phyloP scores from a whole-genome alignment of 2,329 filamentous ascomycete species.

The Epichloe elymi region DNA sequence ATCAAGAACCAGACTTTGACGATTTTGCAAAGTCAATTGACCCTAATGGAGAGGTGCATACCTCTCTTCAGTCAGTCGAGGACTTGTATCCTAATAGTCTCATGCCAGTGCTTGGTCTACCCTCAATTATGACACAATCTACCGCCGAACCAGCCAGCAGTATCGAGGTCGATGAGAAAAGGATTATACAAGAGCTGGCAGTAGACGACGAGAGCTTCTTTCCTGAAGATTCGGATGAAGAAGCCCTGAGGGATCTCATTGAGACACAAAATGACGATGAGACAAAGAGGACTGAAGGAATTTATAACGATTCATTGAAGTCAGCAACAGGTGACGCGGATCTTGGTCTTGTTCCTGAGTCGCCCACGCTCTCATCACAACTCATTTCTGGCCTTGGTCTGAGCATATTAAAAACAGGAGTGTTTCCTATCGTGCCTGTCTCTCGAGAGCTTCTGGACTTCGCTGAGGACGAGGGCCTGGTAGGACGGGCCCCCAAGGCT shows the following conservation, averaged over 20 bases:
- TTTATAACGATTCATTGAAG: not conserved
- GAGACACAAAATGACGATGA: slow-evolving; percentile 1
- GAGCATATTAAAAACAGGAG: slow-evolving; percentile 28
- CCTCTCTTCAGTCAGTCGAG: slow-evolving; percentile 69
- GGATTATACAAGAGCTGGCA: slow-evolving; percentile 33
- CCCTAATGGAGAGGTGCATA: slow-evolving; percentile 51
- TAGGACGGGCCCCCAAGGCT: slow-evolving; percentile 11
- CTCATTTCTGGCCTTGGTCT: slow-evolving; percentile 23
- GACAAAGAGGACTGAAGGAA: not conserved
- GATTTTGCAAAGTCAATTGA: slow-evolving; percentile 45
- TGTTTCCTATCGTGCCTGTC: slow-evolving; percentile 24
- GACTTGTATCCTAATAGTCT: slow-evolving; percentile 69
- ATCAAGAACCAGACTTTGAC: slow-evolving; percentile 42
- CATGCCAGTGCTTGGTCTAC: slow-evolving; percentile 29
- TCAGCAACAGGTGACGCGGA: not conserved
- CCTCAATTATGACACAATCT: slow-evolving; percentile 27
- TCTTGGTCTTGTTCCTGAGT: not conserved
- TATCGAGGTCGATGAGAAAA: slow-evolving; percentile 52
- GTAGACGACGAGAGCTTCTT: slow-evolving; percentile 36
- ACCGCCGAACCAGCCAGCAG: slow-evolving; percentile 27
- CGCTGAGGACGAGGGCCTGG: slow-evolving; percentile 25
- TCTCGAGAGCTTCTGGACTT: slow-evolving; percentile 24
- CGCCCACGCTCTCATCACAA: not conserved
- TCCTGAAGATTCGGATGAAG: slow-evolving; percentile 40
- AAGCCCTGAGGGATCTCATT: slow-evolving; percentile 22